Conservation (phyloP, 1,139 yeast species). For the Pneumocystis carinii region DNA sequence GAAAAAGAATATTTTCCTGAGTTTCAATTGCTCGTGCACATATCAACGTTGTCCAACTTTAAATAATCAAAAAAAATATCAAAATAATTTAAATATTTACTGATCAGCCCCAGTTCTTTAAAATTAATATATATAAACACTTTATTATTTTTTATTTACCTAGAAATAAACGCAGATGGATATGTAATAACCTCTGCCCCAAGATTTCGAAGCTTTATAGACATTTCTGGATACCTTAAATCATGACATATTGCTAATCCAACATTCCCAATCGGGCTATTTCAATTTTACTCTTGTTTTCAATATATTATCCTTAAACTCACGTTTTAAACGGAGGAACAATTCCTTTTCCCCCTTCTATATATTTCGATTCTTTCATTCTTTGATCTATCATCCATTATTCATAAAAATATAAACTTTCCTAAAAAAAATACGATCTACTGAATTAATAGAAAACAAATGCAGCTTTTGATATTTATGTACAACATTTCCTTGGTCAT, state of each 20-base stretch:
- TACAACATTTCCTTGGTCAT: constrained; percentile 44
- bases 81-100: background rate
- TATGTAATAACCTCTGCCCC: constrained; percentile 71
- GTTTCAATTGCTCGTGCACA: constrained; percentile 76
- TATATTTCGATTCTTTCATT: constrained; percentile 59
- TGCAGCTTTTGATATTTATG: constrained; percentile 74
- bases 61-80: constrained; percentile 42
- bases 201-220: constrained; percentile 42
- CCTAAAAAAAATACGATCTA: background rate
- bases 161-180: constrained; percentile 75
- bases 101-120: background rate
- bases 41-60: constrained; percentile 72
- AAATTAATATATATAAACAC: background rate
- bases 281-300: constrained; percentile 27
- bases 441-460: constrained; percentile 73
- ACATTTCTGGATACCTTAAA: constrained; percentile 73
- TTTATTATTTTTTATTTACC: background rate
- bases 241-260: background rate
- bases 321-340: constrained; percentile 45
- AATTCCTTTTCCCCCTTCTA: constrained; percentile 43
- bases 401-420: too few species aligned
- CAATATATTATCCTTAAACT: constrained; percentile 67
- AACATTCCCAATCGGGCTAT: background rate
- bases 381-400: constrained; percentile 31
- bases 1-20: constrained; percentile 27